Percentiles rank a stretch among this genome's conserved stretches.
Evolutionary conservation across 257 asterid species (phyloP).

Genomic region (Solanum etuberosum): DNA sequence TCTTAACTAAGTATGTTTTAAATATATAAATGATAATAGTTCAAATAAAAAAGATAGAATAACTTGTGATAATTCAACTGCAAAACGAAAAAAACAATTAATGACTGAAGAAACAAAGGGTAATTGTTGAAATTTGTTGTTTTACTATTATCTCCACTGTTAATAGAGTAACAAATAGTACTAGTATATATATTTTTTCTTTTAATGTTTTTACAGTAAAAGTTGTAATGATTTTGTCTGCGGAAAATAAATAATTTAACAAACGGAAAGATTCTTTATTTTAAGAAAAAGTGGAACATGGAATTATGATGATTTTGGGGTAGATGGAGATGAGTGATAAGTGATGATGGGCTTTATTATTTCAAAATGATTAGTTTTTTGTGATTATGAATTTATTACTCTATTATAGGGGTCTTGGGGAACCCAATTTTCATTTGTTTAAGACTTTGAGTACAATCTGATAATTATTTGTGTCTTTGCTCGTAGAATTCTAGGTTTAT

Average conservation of each 20-base stretch:
- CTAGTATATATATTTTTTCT: not conserved
- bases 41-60: too few species aligned
- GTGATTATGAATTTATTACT: conserved; percentile 33
- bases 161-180: not conserved
- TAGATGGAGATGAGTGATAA: conserved; percentile 17
- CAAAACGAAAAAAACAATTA: too few species aligned
- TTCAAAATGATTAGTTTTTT: conserved; percentile 54
- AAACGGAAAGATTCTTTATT: not conserved
- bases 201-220: conserved; percentile 4
- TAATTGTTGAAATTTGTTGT: not conserved
- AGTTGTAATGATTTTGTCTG: conserved; percentile 38
- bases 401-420: conserved; percentile 17
- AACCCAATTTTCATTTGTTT: conserved; percentile 16
- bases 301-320: conserved; percentile 7
- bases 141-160: not conserved
- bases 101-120: not conserved
- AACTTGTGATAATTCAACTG: not conserved
- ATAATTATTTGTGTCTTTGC: not conserved
- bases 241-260: not conserved
- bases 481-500: not conserved
- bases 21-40: too few species aligned
- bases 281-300: not conserved
- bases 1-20: too few species aligned
- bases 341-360: conserved; percentile 77
- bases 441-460: conserved; percentile 5